Percentiles rank a stretch among this genome's conserved stretches.
These are phyloP conservation scores for Trypanosoma melophagium DNA, from an alignment of 208 protist species.

Conservation along the genomic window DNA sequence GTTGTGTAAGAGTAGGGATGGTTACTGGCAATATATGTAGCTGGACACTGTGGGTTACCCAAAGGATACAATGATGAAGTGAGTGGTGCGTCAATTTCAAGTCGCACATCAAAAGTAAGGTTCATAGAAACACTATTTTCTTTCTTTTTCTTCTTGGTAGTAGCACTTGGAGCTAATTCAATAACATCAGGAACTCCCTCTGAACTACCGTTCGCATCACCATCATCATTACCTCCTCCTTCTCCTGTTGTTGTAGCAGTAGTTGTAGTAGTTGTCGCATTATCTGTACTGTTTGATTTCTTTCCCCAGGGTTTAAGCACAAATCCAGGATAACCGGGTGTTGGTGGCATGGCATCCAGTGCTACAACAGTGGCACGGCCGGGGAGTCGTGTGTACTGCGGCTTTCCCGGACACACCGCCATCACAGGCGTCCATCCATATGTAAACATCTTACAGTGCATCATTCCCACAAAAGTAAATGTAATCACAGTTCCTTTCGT, in stretches of 20 bases:
- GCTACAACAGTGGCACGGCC: constrained; percentile 61
- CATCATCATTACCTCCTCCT: constrained; percentile 17
- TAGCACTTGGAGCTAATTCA: constrained; percentile 25
- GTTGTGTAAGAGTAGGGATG: constrained; percentile 89
- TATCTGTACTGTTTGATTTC: constrained; percentile 11
- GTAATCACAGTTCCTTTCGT: constrained; percentile 49
- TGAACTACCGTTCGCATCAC: constrained; percentile 15
- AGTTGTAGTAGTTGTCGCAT: constrained; percentile 31
- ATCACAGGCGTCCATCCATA: constrained; percentile 84
- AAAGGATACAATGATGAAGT: constrained; percentile 35
- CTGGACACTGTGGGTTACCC: constrained; percentile 49
- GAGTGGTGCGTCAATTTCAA: constrained; percentile 57
- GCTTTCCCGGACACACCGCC: constrained; percentile 47
- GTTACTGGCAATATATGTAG: constrained; percentile 91
- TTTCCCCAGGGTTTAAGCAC: constrained; percentile 45
- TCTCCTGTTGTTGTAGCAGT: constrained; percentile 27
- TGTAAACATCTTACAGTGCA: constrained; percentile 86
- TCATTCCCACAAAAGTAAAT: constrained; percentile 80
- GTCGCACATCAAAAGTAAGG: constrained; percentile 74
- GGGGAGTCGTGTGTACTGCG: constrained; percentile 63
- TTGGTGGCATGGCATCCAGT: constrained; percentile 71
- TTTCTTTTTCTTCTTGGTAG: constrained; percentile 42
- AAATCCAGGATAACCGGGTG: constrained; percentile 73
- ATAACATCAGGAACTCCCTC: constrained; percentile 23
- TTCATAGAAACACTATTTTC: constrained; percentile 75